Evolutionary conservation across 2,329 filamentous ascomycete genomes (phyloP), one percentile per base, ranked within the genome.

Genomic region (Talaromyces sp.): DNA sequence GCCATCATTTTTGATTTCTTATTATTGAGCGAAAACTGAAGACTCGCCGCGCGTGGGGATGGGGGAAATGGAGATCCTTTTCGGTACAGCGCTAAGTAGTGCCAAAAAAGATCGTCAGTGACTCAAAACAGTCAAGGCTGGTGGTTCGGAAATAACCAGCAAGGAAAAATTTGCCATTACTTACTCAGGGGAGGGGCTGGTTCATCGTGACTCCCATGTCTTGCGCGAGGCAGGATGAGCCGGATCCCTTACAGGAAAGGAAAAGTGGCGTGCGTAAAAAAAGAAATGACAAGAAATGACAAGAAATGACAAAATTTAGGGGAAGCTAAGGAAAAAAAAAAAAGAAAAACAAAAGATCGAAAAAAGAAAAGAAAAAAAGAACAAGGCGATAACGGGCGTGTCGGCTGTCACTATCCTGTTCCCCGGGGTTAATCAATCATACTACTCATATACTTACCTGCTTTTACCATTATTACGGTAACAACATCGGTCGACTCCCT

Each of bases 161-260:
- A 47, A 47, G 44, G 44, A 25, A 47, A 47, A 19, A 33, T 8
- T 22, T 47, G 19, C 19, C 10, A 47, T 19, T 11, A 25, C n/a
- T 19, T 11, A 25, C n/a, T 19, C n/a, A 25, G 19, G 22, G 3
- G 44, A 47, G 44, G 19, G 22, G 44, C 10, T 47, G 19, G 22
- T 47, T 25, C n/a, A 25, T 47, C 25, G 9, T 19, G 44, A 11
- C 19, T 47, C 17, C 17, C 33, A 36, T 36, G 33, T 36, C 42
- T 19, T 28, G 44, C 44, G 44, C 27, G 22, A 52, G 27, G 15
- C 27, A 27, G 25, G 27, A 28, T 53, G 49, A 30, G 28, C 28
- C 28, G 27, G 19, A 51, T 56, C 55, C 53, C 58, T 60, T 60
- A 55, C 58, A 60, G 58, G 39, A 30, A 47, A 27, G 51, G 51